These are phyloP conservation scores for Apiotrichum gracile DNA, from an alignment of 1,284 basidiomycete species.

Conservation along the genomic window DNA sequence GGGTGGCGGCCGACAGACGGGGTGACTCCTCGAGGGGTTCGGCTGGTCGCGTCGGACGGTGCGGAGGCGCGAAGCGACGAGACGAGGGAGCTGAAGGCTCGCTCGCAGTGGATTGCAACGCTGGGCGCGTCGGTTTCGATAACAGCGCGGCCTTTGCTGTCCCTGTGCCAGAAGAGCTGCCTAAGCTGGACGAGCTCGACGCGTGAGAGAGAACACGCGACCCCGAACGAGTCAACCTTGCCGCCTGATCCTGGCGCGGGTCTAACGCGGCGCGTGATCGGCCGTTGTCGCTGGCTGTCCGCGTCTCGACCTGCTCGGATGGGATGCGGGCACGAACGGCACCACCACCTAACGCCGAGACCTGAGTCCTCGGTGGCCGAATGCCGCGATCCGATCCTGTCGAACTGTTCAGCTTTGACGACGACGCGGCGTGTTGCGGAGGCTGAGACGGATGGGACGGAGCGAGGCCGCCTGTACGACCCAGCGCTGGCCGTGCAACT, in stretches of 20 bases:
- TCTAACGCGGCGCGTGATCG: background rate
- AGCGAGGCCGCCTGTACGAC: conserved; percentile 1
- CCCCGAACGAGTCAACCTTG: background rate
- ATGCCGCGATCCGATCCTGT: background rate
- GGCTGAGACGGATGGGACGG: conserved; percentile 6
- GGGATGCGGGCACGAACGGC: background rate
- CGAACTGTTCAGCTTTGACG: background rate
- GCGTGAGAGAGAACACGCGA: background rate
- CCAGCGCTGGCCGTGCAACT: background rate
- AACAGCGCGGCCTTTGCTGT: conserved; percentile 6
- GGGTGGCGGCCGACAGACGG: background rate
- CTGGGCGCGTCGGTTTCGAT: conserved; percentile 22
- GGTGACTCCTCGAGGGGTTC: background rate
- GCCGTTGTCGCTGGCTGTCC: background rate
- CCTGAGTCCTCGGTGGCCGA: background rate
- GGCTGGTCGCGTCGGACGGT: conserved; percentile 11
- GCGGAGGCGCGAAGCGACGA: conserved; percentile 22
- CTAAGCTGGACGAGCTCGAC: conserved; percentile 1
- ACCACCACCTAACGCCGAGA: background rate
- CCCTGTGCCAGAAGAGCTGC: background rate
- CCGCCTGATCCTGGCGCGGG: background rate
- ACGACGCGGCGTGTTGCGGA: background rate
- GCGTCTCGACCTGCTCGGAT: background rate
- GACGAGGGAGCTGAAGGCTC: background rate
- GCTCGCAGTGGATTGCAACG: background rate